phyloP scores from a whole-genome alignment of 1,139 yeast species.

The Yamadazyma taylorii region DNA sequence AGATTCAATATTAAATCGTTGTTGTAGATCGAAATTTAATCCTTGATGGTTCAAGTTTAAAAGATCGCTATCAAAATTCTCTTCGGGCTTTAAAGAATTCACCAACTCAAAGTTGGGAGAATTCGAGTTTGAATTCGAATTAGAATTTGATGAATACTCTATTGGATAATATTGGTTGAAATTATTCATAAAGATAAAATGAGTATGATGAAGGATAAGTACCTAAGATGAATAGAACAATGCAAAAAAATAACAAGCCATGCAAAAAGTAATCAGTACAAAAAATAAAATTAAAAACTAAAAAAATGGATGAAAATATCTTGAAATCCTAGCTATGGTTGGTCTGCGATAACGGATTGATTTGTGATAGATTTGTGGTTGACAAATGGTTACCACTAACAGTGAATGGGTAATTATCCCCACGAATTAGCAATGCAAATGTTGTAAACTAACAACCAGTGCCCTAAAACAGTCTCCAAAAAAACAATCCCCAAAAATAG shows the following conservation, averaged over 20 bases:
- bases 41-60: constrained; percentile 10
- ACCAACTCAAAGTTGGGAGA: constrained; percentile 5
- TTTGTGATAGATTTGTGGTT: too few relatives aligned
- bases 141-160: constrained; percentile 7
- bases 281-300: too few relatives aligned
- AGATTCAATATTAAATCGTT: constrained; percentile 1
- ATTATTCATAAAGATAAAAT: constrained; percentile 7
- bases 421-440: too few relatives aligned
- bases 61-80: constrained; percentile 8
- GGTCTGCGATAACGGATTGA: too few relatives aligned
- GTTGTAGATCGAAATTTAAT: constrained; percentile 7
- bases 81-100: background rate
- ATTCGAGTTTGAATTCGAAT: constrained; percentile 7
- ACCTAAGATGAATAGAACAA: background rate
- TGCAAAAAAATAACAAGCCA: background rate
- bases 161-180: constrained; percentile 8
- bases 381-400: too few relatives aligned
- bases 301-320: too few relatives aligned
- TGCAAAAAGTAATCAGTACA: too few relatives aligned
- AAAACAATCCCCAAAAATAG: too few relatives aligned
- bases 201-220: background rate
- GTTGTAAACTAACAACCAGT: too few relatives aligned
- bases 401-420: too few relatives aligned
- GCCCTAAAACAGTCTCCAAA: too few relatives aligned
- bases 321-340: too few relatives aligned